Conservation (phyloP, 78 protist genomes). For the Bodo saltans region DNA sequence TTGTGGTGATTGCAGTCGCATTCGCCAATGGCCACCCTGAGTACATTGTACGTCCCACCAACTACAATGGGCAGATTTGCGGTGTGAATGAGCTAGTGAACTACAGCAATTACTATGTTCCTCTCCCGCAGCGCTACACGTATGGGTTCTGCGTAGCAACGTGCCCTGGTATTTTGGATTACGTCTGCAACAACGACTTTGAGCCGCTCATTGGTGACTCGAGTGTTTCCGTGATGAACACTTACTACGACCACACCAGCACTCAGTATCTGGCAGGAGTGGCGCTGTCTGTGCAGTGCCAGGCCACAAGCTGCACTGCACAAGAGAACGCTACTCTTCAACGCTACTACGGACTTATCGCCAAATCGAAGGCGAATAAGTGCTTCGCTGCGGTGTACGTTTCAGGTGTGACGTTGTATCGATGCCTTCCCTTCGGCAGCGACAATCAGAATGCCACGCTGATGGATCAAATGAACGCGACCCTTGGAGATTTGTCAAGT, state of each 20-base stretch:
- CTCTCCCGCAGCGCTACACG: background rate
- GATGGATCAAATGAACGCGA: too few species aligned
- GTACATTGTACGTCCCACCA: background rate
- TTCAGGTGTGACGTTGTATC: background rate
- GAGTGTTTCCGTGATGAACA: background rate
- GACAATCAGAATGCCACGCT: too few species aligned
- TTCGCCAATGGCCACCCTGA: constrained; percentile 56
- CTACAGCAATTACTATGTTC: background rate
- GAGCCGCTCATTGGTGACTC: background rate
- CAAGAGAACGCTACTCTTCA: background rate
- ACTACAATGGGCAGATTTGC: constrained; percentile 7
- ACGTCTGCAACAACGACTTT: constrained; percentile 30
- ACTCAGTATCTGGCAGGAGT: too few species aligned
- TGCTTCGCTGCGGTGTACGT: constrained; percentile 2
- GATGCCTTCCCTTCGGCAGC: background rate
- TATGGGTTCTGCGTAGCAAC: too few species aligned
- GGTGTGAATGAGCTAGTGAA: background rate
- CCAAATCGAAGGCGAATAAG: background rate
- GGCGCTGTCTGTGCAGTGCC: too few species aligned
- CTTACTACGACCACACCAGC: background rate
- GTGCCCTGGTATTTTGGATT: too few species aligned
- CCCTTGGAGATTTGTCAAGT: too few species aligned
- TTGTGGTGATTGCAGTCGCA: constrained; percentile 36
- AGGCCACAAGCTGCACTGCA: too few species aligned
- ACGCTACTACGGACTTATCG: background rate